phyloP scores from a whole-genome alignment of 1,284 basidiomycete species.

The Hypsizygus ulmarius region DNA sequence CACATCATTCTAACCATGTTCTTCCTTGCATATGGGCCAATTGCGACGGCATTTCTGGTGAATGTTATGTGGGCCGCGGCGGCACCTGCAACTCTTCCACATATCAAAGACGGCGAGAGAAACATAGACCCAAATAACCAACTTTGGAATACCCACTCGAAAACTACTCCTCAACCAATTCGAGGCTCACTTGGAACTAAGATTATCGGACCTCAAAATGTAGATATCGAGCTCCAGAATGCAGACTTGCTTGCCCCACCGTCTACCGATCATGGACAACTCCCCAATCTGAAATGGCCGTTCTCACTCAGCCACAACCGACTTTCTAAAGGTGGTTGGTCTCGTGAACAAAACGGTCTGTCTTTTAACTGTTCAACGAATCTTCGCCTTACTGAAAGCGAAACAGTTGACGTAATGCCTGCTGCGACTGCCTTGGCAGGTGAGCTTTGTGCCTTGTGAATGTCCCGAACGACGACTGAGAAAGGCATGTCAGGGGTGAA shows the following conservation, averaged over 20 bases:
- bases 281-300: constrained; percentile 57
- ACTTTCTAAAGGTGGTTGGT: constrained; percentile 56
- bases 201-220: constrained; percentile 50
- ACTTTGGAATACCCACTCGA: constrained; percentile 8
- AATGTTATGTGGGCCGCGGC: background rate
- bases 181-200: constrained; percentile 25
- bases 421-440: constrained; percentile 37
- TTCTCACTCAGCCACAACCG: constrained; percentile 56
- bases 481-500: constrained; percentile 39
- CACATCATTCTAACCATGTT: background rate
- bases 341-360: constrained; percentile 50
- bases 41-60: background rate
- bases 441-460: constrained; percentile 5
- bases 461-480: background rate
- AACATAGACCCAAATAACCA: constrained; percentile 8
- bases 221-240: constrained; percentile 44
- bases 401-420: constrained; percentile 40
- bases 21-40: background rate
- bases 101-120: constrained; percentile 1
- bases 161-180: constrained; percentile 20
- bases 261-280: constrained; percentile 43
- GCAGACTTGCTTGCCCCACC: constrained; percentile 52
- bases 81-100: constrained; percentile 6
- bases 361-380: background rate
- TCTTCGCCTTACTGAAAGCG: background rate